Percentiles rank a stretch among this genome's conserved stretches.
Evolutionary conservation across 768 basidiomycete species (phyloP).

Genomic region (Pleurotus tuber-regium): DNA sequence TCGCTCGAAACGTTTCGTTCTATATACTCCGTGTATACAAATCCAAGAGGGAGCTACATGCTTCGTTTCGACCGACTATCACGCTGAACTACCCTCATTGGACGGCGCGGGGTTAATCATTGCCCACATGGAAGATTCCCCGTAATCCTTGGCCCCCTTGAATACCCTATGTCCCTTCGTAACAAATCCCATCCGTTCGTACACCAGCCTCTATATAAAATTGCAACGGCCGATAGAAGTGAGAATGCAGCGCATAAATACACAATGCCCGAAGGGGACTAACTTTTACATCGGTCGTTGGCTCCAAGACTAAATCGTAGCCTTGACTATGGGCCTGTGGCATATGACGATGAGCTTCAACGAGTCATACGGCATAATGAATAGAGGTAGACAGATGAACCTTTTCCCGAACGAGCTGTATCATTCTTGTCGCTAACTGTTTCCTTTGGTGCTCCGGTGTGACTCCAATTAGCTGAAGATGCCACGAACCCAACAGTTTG

Average conservation of each 20-base stretch:
- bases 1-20: no score
- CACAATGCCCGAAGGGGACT: no score
- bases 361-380: no score
- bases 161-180: not conserved
- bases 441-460: slow-evolving; percentile 12
- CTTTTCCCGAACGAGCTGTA: slow-evolving; percentile 3
- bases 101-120: slow-evolving; percentile 1
- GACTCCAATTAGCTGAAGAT: slow-evolving; percentile 18
- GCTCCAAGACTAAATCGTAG: not conserved
- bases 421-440: slow-evolving; percentile 16
- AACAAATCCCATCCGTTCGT: slow-evolving; percentile 1
- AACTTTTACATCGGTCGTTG: not conserved
- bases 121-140: not conserved
- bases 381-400: not conserved
- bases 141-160: not conserved
- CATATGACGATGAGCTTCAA: not conserved
- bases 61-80: no score
- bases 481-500: slow-evolving; percentile 15
- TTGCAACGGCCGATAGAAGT: no score
- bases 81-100: not conserved
- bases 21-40: no score
- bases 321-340: not conserved
- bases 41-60: no score
- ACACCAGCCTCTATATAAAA: not conserved
- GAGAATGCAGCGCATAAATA: no score